Evolutionary conservation across 352 stramenopile genomes (phyloP), one percentile per base, ranked within the genome.

Genomic region (Pythium aphanidermatum): DNA sequence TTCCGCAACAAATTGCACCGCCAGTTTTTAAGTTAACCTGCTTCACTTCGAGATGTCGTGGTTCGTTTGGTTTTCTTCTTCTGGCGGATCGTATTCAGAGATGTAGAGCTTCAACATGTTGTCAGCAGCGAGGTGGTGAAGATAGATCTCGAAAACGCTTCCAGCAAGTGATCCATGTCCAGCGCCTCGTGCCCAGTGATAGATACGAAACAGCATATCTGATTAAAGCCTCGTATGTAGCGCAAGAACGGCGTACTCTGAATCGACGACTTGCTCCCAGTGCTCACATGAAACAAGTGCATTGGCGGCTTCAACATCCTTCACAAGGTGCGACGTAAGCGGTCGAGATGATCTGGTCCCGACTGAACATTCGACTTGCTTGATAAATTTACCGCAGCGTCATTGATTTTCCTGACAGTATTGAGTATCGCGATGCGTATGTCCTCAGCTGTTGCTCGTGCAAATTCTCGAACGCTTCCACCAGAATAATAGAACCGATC

Each of bases 41-140:
- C n/a, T n/a, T n/a, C n/a, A n/a, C n/a, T n/a, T n/a, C n/a, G n/a
- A n/a, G n/a, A n/a, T n/a, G n/a, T n/a, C n/a, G n/a, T n/a, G n/a
- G n/a, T n/a, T n/a, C n/a, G n/a, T n/a, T n/a, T n/a, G n/a, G n/a
- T n/a, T n/a, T n/a, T n/a, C n/a, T n/a, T n/a, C n/a, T n/a, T n/a
- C n/a, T n/a, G 25, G 42, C 20, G 3, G 36, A 2, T 47, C 32
- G 57, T 52, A 58, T 53, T 58, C 13, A 29, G 46, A 35, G 13
- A 47, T 27, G 24, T 46, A 36, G 10, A 62, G 39, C 25, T 31
- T 34, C 33, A 62, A 32, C 29, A 45, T 44, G 30, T 62, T 54
- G 33, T 62, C 19, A 51, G 17, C 20, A 5, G 31, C 44, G 2
- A 51, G 33, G 3, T 13, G 34, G 24, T 51, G 44, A 8, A 51